phyloP scores from a whole-genome alignment of 768 basidiomycete species.

The Tylopilus sp. region DNA sequence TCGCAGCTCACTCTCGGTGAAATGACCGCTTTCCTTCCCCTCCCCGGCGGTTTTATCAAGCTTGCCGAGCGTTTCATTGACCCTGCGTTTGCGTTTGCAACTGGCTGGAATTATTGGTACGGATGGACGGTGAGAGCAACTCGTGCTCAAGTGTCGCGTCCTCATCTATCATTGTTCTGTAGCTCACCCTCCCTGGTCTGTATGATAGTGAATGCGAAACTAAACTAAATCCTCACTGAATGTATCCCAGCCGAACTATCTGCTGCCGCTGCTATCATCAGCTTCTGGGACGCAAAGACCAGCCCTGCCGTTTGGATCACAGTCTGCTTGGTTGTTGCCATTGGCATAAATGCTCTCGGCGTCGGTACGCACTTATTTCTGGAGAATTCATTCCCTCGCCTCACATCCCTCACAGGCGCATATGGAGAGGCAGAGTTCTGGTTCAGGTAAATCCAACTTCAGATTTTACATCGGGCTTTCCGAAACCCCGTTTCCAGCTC shows the following conservation, averaged over 20 bases:
- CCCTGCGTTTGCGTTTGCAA: slow-evolving; percentile 42
- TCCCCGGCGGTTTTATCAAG: slow-evolving; percentile 45
- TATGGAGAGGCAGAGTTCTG: slow-evolving; percentile 50
- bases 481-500: slow-evolving; percentile 32
- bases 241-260: slow-evolving; percentile 39
- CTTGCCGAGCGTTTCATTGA: slow-evolving; percentile 48
- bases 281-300: slow-evolving; percentile 40
- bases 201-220: background rate
- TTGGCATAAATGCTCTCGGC: slow-evolving; percentile 43
- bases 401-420: slow-evolving; percentile 24
- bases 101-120: slow-evolving; percentile 43
- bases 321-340: slow-evolving; percentile 48
- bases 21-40: slow-evolving; percentile 44
- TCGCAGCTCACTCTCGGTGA: slow-evolving; percentile 38
- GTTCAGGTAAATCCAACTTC: slow-evolving; percentile 41
- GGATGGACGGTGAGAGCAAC: slow-evolving; percentile 28
- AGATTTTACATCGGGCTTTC: too few relatives aligned
- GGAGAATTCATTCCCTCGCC: background rate
- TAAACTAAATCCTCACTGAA: slow-evolving; percentile 1
- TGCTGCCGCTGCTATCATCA: slow-evolving; percentile 49
- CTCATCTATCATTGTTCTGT: background rate
- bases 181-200: slow-evolving; percentile 28
- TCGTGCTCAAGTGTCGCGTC: background rate
- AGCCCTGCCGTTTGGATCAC: slow-evolving; percentile 51
- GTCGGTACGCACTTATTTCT: slow-evolving; percentile 26